phyloP scores from a whole-genome alignment of 140 eudicot species.

The Cichorium intybus region DNA sequence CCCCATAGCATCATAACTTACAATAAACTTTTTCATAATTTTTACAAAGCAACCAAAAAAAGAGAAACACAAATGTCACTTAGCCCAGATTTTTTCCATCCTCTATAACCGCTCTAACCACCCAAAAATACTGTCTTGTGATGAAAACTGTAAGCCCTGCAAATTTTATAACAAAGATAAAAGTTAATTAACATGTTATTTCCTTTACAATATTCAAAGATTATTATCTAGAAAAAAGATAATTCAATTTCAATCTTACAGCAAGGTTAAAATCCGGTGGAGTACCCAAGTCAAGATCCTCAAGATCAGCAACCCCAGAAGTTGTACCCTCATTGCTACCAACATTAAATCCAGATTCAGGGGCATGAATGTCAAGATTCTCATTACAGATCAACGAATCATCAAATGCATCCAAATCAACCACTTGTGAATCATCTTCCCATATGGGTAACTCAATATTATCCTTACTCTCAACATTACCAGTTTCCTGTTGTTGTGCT shows the following conservation, averaged over 20 bases:
- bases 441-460: conserved; percentile 22
- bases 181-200: not conserved
- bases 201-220: too few relatives aligned
- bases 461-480: conserved; percentile 31
- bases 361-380: conserved; percentile 35
- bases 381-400: conserved; percentile 61
- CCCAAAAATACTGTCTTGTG: conserved; percentile 76
- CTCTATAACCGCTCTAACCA: conserved; percentile 47
- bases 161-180: not conserved
- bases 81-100: conserved; percentile 9
- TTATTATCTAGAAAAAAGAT: too few relatives aligned
- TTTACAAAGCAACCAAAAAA: conserved; percentile 11
- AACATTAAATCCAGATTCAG: conserved; percentile 11
- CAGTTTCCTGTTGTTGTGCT: conserved; percentile 22
- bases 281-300: conserved; percentile 60
- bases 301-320: conserved; percentile 52
- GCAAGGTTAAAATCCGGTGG: conserved; percentile 70
- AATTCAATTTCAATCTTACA: too few relatives aligned
- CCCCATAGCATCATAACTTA: conserved; percentile 14
- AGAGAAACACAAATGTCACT: not conserved
- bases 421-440: conserved; percentile 61
- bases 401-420: conserved; percentile 34
- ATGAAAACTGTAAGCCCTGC: conserved; percentile 69
- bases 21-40: conserved; percentile 20
- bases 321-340: conserved; percentile 24